Evolutionary conservation across 768 basidiomycete genomes (phyloP).

Genomic region (Collybia sordida): DNA sequence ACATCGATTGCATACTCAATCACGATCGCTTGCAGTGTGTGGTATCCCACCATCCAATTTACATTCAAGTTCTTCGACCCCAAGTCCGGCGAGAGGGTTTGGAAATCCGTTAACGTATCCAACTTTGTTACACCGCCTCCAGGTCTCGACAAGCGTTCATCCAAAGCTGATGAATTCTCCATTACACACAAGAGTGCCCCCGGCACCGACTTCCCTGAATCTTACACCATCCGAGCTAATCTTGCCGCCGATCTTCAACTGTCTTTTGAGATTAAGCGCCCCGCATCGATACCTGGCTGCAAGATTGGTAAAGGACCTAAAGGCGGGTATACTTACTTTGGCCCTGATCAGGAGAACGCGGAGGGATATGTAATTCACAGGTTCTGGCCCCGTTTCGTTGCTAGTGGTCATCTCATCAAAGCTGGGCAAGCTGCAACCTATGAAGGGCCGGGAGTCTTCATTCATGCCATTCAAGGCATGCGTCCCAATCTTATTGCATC

Average conservation of each 20-base stretch:
- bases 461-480: conserved; percentile 99
- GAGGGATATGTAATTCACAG: conserved; percentile 89
- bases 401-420: conserved; percentile 65
- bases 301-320: conserved; percentile 87
- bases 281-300: conserved; percentile 76
- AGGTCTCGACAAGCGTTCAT: conserved; percentile 80
- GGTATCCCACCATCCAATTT: conserved; percentile 95
- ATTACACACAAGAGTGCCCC: conserved; percentile 62
- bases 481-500: conserved; percentile 90
- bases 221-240: conserved; percentile 78
- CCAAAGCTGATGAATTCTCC: conserved; percentile 83
- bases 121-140: conserved; percentile 79
- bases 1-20: conserved; percentile 5
- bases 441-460: conserved; percentile 78
- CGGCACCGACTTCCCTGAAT: conserved; percentile 65
- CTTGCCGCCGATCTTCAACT: conserved; percentile 80
- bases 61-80: conserved; percentile 88
- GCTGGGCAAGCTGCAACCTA: conserved; percentile 59
- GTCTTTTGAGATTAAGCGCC: conserved; percentile 69
- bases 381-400: conserved; percentile 78
- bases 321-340: conserved; percentile 91
- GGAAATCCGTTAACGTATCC: conserved; percentile 86
- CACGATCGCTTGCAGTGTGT: conserved; percentile 51
- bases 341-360: conserved; percentile 60
- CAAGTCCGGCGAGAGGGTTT: conserved; percentile 65